Base-by-base conservation (phyloP, 1,284 basidiomycete species). In the Pseudozyma thailandica region DNA sequence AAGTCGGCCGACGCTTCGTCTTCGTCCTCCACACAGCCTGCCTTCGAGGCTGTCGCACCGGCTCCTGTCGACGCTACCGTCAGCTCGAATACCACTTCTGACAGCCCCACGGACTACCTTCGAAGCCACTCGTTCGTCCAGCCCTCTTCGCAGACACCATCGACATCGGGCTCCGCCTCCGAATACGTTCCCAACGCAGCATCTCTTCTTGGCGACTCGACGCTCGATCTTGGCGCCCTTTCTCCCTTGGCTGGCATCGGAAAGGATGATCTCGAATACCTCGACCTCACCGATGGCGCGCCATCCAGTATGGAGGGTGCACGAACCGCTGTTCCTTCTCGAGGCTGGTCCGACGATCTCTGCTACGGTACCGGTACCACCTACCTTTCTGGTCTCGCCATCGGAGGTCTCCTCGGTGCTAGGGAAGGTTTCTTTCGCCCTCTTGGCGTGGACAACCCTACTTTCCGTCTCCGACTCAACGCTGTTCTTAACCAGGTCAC, bases 331-430 rank as follows among this genome's bases (percentile, higher is more conserved):
- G 73, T 83, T n/a, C 82, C 82, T n/a, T 75, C 71, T 31, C 72
- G 96, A 84, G 95, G 96, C 61, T 99, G 94, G 94, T 93, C 93
- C 85, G 96, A 99, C 86, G 96, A 98, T 85, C 87, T 99, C 64
- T 97, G 94, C 88, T 98, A 98, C 85, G 96, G 96, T 76, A 98
- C 95, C 78, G 96, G 96, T 58, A 96, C 94, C 72, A 97, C 94
- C 85, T 98, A 98, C 89, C 90, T 98, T 55, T 88, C 92, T 82
- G 96, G 95, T 94, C 84, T 98, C 82, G 90, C 90, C 77, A 85
- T 96, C 83, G 95, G 95, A 84, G 96, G 95, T 78, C 85, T 90
- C 74, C 96, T 95, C 91, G 96, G 96, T 74, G 86, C 97, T 78
- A 92, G 93, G 82, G 96, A 98, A 87, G 96, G 96, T 79, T 88